A percentile compares a stretch with the other conserved stretches of the same genome.
These are phyloP conservation scores for Dactylonectria estremocensis DNA, from an alignment of 2,329 filamentous ascomycete species.

Conservation along the genomic window DNA sequence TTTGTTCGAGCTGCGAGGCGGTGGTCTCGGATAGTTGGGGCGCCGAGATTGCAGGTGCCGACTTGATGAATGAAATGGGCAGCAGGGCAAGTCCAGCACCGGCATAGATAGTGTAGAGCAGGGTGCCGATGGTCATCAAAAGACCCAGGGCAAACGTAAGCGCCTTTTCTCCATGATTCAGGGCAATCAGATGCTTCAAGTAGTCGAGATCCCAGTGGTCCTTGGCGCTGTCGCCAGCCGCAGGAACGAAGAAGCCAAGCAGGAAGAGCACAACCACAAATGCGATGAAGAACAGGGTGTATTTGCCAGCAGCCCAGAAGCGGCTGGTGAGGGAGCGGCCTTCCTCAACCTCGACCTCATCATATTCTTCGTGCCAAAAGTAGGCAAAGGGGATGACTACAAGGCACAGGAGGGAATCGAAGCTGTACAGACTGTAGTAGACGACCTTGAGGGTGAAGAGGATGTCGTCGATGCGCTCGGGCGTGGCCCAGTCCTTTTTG, in stretches of 20 bases:
- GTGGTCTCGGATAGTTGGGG: conserved; percentile 85
- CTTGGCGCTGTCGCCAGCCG: conserved; percentile 76
- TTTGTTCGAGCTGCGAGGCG: conserved; percentile 85
- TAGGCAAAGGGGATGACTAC: conserved; percentile 95
- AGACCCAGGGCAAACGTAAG: conserved; percentile 91
- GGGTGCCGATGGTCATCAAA: conserved; percentile 87
- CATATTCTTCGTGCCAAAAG: conserved; percentile 98
- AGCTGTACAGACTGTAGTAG: conserved; percentile 93
- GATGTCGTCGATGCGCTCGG: conserved; percentile 83
- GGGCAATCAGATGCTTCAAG: conserved; percentile 85
- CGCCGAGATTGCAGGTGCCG: conserved; percentile 87
- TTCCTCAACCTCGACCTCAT: conserved; percentile 90
- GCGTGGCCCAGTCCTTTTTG: conserved; percentile 96
- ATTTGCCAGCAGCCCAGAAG: conserved; percentile 89
- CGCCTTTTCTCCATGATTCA: conserved; percentile 91
- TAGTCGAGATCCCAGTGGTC: conserved; percentile 88
- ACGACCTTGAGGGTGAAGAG: conserved; percentile 86
- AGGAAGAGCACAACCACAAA: conserved; percentile 88
- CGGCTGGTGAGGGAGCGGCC: conserved; percentile 79
- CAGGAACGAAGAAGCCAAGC: conserved; percentile 93
- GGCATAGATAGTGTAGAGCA: conserved; percentile 92
- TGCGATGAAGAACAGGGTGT: conserved; percentile 87
- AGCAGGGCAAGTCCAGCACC: conserved; percentile 90
- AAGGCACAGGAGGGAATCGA: conserved; percentile 91
- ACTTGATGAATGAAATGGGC: conserved; percentile 92